Percentiles rank a stretch among this genome's conserved stretches.
These are phyloP conservation scores for Cryptosporidium ubiquitum DNA, from an alignment of 169 alveolate species.

Conservation along the genomic window DNA sequence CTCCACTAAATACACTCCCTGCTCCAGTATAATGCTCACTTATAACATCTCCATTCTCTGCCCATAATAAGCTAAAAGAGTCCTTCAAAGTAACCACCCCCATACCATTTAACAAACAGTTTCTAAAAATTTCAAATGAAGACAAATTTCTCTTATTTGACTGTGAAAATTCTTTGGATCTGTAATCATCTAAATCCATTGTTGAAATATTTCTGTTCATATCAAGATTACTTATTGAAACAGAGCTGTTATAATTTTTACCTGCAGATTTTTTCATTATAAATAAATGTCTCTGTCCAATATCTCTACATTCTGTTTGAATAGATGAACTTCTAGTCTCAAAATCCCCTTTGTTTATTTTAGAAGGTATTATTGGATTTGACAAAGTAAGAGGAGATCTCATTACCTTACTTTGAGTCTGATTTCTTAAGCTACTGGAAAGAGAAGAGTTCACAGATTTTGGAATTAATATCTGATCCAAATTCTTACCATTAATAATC, in stretches of 20 bases:
- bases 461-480: background rate
- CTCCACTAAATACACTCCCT: slow-evolving; percentile 91
- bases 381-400: slow-evolving; percentile 10
- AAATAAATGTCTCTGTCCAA: background rate
- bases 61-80: slow-evolving; percentile 90
- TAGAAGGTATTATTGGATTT: slow-evolving; percentile 15
- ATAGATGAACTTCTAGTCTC: background rate
- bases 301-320: background rate
- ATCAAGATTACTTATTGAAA: background rate
- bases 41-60: slow-evolving; percentile 92
- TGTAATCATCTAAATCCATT: background rate
- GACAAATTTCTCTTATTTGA: background rate
- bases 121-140: background rate
- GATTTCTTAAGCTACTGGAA: background rate
- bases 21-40: slow-evolving; percentile 94
- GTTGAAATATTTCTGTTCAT: background rate
- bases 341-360: background rate
- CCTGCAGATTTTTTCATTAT: background rate
- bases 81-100: slow-evolving; percentile 76
- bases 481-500: background rate
- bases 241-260: background rate
- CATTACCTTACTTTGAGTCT: background rate
- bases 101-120: slow-evolving; percentile 56
- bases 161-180: background rate
- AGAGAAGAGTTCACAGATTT: background rate